Conservation (phyloP, 768 basidiomycete species). For the Chalciporus chontae region DNA sequence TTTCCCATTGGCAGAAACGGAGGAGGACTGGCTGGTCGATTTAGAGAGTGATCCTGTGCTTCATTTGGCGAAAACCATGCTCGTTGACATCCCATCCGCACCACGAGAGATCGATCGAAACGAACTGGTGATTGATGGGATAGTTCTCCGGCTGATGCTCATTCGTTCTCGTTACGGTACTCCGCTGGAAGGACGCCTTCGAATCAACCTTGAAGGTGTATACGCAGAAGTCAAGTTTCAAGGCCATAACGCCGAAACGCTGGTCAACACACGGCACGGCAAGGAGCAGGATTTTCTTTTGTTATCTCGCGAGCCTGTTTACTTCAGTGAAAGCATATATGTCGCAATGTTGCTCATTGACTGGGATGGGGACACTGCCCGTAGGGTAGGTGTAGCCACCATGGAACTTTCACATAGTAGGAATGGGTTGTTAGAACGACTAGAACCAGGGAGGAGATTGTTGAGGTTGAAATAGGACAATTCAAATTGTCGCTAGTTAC, state of each 20-base stretch:
- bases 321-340: background rate
- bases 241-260: background rate
- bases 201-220: background rate
- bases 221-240: background rate
- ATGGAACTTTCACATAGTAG: background rate
- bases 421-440: background rate
- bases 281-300: slow-evolving; percentile 1
- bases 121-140: slow-evolving; percentile 8
- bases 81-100: background rate
- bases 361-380: background rate
- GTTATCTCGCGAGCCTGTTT: background rate
- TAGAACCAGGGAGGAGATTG: background rate
- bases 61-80: background rate
- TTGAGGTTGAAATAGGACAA: background rate
- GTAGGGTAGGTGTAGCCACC: slow-evolving; percentile 1
- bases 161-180: background rate
- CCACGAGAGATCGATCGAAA: background rate
- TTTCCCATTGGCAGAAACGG: too few species aligned
- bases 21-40: too few species aligned
- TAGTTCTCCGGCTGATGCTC: background rate
- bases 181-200: background rate
- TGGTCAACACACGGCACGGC: background rate
- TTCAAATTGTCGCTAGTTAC: too few species aligned
- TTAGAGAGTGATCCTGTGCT: background rate
- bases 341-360: slow-evolving; percentile 5